Evolutionary conservation across 345 rosid genomes (phyloP).

Genomic region (Syzygium oleosum): DNA sequence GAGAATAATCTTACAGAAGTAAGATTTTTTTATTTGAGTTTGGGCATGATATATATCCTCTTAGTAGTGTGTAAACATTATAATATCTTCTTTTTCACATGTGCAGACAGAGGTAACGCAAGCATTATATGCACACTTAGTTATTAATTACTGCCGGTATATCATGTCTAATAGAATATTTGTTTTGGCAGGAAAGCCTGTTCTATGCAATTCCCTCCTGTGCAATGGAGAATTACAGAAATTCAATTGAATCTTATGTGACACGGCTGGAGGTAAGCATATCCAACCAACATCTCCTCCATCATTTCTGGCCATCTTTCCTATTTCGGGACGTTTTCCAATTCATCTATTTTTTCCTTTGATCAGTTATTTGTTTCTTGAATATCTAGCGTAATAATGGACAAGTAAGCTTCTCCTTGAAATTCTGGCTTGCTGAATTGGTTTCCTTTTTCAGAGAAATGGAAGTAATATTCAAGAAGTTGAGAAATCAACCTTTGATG

Average conservation of each 20-base stretch:
- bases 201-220: conserved; percentile 84
- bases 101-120: background rate
- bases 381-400: background rate
- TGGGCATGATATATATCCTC: background rate
- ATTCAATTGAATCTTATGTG: conserved; percentile 70
- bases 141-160: background rate
- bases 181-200: conserved; percentile 72
- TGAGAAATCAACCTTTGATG: conserved; percentile 67
- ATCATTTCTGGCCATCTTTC: background rate
- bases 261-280: conserved; percentile 42
- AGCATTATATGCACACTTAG: background rate
- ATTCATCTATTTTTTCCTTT: background rate
- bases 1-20: conserved; percentile 83
- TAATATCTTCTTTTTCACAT: background rate
- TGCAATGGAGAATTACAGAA: conserved; percentile 72
- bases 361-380: background rate
- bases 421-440: background rate
- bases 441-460: conserved; percentile 38
- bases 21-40: conserved; percentile 10
- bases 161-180: conserved; percentile 9
- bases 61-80: background rate
- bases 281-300: background rate
- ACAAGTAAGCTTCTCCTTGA: background rate
- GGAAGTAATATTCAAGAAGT: conserved; percentile 73
- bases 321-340: background rate